Percentiles rank a stretch among this genome's conserved stretches.
Conservation (phyloP, 1,284 basidiomycete genomes). For the Omphalotus olearius region DNA sequence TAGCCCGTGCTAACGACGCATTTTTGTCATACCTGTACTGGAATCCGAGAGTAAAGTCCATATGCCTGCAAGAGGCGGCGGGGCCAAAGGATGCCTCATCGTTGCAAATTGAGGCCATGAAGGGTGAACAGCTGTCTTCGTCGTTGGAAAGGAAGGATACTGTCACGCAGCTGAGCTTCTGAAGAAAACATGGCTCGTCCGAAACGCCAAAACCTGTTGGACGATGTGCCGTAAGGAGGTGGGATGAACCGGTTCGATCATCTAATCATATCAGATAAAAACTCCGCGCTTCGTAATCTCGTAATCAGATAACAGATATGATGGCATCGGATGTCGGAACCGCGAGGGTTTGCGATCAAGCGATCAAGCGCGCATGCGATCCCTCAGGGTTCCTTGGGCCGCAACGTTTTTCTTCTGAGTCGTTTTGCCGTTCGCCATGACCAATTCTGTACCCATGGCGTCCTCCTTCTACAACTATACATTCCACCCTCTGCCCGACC, state of each 20-base stretch:
- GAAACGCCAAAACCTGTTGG: no score
- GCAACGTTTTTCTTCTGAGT: no score
- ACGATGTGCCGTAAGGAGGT: no score
- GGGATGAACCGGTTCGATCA: neutral
- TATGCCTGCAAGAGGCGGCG: slow-evolving; percentile 13
- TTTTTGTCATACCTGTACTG: slow-evolving; percentile 14
- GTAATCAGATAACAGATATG: neutral
- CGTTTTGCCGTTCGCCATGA: neutral
- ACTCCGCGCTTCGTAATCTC: neutral
- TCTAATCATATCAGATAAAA: slow-evolving; percentile 1
- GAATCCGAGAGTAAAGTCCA: slow-evolving; percentile 17
- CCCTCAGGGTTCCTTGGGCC: no score
- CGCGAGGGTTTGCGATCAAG: no score
- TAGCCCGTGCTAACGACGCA: neutral
- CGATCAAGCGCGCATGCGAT: no score
- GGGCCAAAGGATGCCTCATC: slow-evolving; percentile 14
- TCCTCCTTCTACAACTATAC: slow-evolving; percentile 8
- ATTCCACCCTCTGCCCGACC: slow-evolving; percentile 14
- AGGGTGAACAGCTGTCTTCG: no score
- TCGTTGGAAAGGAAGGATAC: no score
- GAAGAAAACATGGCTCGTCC: neutral
- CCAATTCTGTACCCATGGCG: neutral
- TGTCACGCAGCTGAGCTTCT: neutral
- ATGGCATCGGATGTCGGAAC: no score
- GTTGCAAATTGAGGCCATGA: slow-evolving; percentile 3